Percentiles rank a stretch among this genome's conserved stretches.
These are phyloP conservation scores for Pythium angustatum DNA, from an alignment of 352 stramenopile species.

Conservation along the genomic window DNA sequence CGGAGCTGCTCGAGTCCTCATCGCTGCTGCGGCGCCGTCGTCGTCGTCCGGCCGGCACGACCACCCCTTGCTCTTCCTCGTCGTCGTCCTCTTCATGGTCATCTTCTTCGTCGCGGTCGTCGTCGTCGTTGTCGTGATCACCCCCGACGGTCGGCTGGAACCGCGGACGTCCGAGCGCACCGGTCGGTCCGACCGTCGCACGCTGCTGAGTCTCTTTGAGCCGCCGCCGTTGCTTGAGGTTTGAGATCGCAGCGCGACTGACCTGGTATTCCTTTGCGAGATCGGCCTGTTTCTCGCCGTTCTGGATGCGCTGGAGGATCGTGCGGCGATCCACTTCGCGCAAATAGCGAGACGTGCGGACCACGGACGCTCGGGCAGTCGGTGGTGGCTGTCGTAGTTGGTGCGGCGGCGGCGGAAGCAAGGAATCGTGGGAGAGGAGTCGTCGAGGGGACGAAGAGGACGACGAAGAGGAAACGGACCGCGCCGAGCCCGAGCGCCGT, in stretches of 20 bases:
- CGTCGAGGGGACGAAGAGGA: background rate
- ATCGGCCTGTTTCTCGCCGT: conserved; percentile 58
- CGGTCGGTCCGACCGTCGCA: no score
- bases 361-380: no score
- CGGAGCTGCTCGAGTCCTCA: background rate
- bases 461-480: background rate
- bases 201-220: conserved; percentile 15
- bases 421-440: no score
- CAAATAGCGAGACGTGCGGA: conserved; percentile 48
- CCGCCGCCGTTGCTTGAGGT: conserved; percentile 47
- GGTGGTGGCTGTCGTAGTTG: no score
- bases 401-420: no score
- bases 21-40: conserved; percentile 6
- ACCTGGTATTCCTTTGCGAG: conserved; percentile 66
- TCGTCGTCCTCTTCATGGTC: background rate
- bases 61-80: background rate
- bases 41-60: background rate
- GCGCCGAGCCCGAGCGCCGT: background rate
- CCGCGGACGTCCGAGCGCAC: no score
- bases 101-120: no score
- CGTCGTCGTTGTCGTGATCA: no score
- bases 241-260: conserved; percentile 58
- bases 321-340: conserved; percentile 52
- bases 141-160: no score
- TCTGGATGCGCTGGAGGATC: conserved; percentile 48